Conservation (phyloP, 345 rosid genomes). For the Acer yangbiense region DNA sequence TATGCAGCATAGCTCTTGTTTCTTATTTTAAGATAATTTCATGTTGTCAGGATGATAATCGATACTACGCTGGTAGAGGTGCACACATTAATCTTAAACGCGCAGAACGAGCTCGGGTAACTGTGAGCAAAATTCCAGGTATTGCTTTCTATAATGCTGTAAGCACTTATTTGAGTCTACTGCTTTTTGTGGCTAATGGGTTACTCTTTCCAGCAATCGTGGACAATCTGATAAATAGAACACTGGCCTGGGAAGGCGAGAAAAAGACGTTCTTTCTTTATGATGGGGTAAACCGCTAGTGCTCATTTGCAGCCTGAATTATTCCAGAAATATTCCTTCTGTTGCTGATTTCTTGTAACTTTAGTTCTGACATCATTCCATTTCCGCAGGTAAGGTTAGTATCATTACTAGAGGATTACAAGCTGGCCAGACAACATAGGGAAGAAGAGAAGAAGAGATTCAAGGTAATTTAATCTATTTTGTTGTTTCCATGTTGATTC, state of each 20-base stretch:
- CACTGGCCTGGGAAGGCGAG: slow-evolving; percentile 80
- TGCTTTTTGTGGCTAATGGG: slow-evolving; percentile 16
- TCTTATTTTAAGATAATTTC: slow-evolving; percentile 9
- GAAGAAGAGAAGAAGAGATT: slow-evolving; percentile 91
- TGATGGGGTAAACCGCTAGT: slow-evolving; percentile 68
- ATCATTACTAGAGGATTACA: slow-evolving; percentile 85
- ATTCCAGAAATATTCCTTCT: slow-evolving; percentile 11
- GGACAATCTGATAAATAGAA: slow-evolving; percentile 76
- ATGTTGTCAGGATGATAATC: slow-evolving; percentile 64
- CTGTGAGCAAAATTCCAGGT: slow-evolving; percentile 89
- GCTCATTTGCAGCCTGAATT: slow-evolving; percentile 12
- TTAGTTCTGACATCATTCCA: slow-evolving; percentile 1
- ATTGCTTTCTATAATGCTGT: slow-evolving; percentile 18
- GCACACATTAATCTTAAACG: slow-evolving; percentile 92
- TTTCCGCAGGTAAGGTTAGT: slow-evolving; percentile 67
- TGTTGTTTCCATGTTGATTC: neutral
- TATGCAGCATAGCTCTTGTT: too few species aligned
- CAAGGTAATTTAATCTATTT: slow-evolving; percentile 48
- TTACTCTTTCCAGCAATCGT: slow-evolving; percentile 64
- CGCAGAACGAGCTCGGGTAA: slow-evolving; percentile 86
- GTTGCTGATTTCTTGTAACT: neutral
- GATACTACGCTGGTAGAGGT: slow-evolving; percentile 91
- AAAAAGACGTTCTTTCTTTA: slow-evolving; percentile 67
- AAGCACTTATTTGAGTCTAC: slow-evolving; percentile 5
- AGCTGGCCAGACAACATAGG: slow-evolving; percentile 69